Percentiles rank a stretch among this genome's conserved stretches.
phyloP scores from a whole-genome alignment of 1,284 basidiomycete species.

The Garcileccinum viscosum region DNA sequence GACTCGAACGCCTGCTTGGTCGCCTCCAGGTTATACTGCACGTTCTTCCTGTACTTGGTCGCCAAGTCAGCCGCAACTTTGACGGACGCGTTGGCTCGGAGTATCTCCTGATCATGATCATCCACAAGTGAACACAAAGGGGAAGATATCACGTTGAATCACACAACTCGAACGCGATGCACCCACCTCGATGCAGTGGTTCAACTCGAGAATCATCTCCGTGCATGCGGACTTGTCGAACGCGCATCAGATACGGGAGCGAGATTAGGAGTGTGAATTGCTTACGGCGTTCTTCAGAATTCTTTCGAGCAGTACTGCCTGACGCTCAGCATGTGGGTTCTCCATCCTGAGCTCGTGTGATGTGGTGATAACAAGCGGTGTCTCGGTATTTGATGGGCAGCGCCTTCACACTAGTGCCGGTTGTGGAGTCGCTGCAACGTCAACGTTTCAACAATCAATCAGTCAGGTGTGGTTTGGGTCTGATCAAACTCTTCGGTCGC shows the following conservation, averaged over 20 bases:
- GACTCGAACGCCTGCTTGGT: slow-evolving; percentile 46
- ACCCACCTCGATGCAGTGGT: slow-evolving; percentile 75
- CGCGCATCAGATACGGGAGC: slow-evolving; percentile 9
- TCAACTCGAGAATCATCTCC: slow-evolving; percentile 81
- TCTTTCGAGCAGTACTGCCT: slow-evolving; percentile 86
- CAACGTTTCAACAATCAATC: slow-evolving; percentile 3
- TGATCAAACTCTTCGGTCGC: neutral
- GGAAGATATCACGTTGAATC: too few relatives aligned
- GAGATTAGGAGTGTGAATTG: slow-evolving; percentile 8
- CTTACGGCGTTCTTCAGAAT: slow-evolving; percentile 89
- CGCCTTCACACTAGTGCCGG: neutral
- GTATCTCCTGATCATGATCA: slow-evolving; percentile 61
- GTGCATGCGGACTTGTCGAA: slow-evolving; percentile 73
- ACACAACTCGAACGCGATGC: neutral
- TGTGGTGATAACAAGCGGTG: slow-evolving; percentile 3
- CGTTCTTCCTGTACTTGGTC: slow-evolving; percentile 84
- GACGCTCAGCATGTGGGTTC: slow-evolving; percentile 90
- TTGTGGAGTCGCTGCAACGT: neutral
- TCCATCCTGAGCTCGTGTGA: slow-evolving; percentile 62
- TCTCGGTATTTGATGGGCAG: neutral
- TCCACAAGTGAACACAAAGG: neutral
- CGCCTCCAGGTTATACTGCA: slow-evolving; percentile 83
- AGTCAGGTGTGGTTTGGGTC: neutral
- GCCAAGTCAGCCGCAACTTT: slow-evolving; percentile 79
- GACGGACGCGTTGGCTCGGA: slow-evolving; percentile 72